phyloP scores from a whole-genome alignment of 2,329 filamentous ascomycete genomes.

The Neophaeococcomyces mojaviensis region DNA sequence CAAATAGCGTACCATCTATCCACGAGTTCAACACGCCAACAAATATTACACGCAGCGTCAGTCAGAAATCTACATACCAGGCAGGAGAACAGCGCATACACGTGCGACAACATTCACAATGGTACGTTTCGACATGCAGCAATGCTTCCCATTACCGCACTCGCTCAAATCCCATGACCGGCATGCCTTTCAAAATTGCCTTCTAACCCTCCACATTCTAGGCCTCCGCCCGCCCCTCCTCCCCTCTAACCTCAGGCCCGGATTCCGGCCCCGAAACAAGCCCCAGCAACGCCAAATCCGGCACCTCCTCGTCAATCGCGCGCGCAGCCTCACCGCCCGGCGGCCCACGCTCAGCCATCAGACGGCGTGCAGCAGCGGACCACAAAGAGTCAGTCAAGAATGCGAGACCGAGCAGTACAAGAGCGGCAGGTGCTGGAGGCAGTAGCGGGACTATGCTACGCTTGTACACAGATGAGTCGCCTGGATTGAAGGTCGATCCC shows the following conservation, averaged over 20 bases:
- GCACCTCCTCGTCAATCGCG: constrained; percentile 61
- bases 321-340: constrained; percentile 84
- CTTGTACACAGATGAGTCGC: constrained; percentile 97
- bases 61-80: too few species aligned
- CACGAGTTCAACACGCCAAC: too few species aligned
- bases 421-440: constrained; percentile 86
- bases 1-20: too few species aligned
- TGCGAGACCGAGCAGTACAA: constrained; percentile 82
- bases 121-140: too few species aligned
- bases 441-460: constrained; percentile 98
- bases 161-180: too few species aligned
- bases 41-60: too few species aligned
- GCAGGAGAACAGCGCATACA: too few species aligned
- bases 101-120: too few species aligned
- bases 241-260: constrained; percentile 38
- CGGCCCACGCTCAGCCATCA: constrained; percentile 89
- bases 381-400: constrained; percentile 97
- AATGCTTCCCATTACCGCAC: too few species aligned
- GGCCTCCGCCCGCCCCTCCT: constrained; percentile 30
- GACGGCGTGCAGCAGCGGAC: constrained; percentile 89
- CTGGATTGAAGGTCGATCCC: constrained; percentile 93
- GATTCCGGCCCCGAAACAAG: too few species aligned
- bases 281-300: constrained; percentile 44
- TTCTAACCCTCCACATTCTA: not conserved
- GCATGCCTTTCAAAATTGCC: not conserved